These are phyloP conservation scores for Saraca asoca DNA, from an alignment of 331 rosid genomes.

Conservation along the genomic window DNA sequence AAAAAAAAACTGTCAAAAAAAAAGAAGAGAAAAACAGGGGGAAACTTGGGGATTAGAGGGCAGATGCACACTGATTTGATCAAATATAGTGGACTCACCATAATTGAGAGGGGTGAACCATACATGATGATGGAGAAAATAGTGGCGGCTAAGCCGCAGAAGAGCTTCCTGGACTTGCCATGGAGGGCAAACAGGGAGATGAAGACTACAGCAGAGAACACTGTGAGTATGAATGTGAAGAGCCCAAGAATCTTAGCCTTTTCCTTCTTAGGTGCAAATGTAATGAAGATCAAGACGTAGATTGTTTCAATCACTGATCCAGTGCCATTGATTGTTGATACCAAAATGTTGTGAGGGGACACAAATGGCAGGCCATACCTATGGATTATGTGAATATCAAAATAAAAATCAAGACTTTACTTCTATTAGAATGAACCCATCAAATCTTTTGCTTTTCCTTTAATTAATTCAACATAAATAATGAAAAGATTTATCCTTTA, in stretches of 20 bases:
- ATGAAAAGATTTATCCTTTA: slow-evolving; percentile 3
- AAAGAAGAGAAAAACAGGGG: background rate
- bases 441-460: background rate
- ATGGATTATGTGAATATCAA: background rate
- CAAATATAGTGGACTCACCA: slow-evolving; percentile 49
- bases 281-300: slow-evolving; percentile 67
- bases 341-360: slow-evolving; percentile 75
- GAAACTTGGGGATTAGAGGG: background rate
- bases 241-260: slow-evolving; percentile 60
- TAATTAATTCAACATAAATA: background rate
- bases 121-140: slow-evolving; percentile 88
- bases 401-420: background rate
- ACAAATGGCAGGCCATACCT: slow-evolving; percentile 94
- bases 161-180: slow-evolving; percentile 52
- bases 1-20: background rate
- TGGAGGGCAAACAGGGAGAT: slow-evolving; percentile 73
- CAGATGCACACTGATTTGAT: background rate
- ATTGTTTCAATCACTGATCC: slow-evolving; percentile 66
- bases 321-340: slow-evolving; percentile 75
- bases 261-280: slow-evolving; percentile 55
- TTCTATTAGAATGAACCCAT: background rate
- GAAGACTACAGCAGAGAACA: slow-evolving; percentile 61
- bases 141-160: slow-evolving; percentile 72
- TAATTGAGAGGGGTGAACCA: slow-evolving; percentile 82
- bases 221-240: slow-evolving; percentile 40